phyloP scores from a whole-genome alignment of 768 basidiomycete species.

The Pleurotus salmoneostramineus region DNA sequence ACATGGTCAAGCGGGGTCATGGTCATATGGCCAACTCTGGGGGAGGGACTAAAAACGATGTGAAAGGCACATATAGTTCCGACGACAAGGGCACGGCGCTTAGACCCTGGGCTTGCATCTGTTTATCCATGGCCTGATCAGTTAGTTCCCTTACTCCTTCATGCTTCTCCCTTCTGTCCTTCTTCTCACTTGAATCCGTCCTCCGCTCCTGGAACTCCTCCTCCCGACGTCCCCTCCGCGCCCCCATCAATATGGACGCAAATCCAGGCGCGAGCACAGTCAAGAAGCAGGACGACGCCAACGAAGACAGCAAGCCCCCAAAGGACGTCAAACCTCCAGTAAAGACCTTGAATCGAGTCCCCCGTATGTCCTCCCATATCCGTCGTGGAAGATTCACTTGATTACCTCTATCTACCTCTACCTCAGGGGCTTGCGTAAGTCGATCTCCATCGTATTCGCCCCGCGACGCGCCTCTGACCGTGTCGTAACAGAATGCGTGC shows the following conservation, averaged over 20 bases:
- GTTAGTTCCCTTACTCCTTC: conserved; percentile 14
- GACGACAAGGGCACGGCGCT: not conserved
- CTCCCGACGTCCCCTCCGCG: not conserved
- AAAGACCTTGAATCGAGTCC: conserved; percentile 82
- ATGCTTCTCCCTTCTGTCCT: conserved; percentile 12
- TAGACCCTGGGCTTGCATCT: conserved; percentile 11
- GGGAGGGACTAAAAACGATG: not conserved
- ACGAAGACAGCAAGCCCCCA: conserved; percentile 41
- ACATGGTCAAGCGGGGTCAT: not conserved
- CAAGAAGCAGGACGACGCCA: conserved; percentile 64
- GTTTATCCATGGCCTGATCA: conserved; percentile 19
- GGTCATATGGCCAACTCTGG: conserved; percentile 1
- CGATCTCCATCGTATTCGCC: conserved; percentile 10
- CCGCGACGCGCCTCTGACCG: conserved; percentile 15
- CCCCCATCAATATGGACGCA: conserved; percentile 31
- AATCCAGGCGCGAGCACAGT: conserved; percentile 26
- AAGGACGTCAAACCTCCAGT: conserved; percentile 73
- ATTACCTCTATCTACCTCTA: conserved; percentile 13
- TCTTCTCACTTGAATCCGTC: conserved; percentile 17
- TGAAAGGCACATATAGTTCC: conserved; percentile 8
- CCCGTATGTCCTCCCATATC: conserved; percentile 52
- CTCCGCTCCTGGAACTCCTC: not conserved
- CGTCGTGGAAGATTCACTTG: conserved; percentile 13
- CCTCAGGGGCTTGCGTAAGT: conserved; percentile 77
- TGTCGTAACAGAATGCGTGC: conserved; percentile 74